Base-by-base conservation (phyloP, 495 filamentous ascomycete genomes). In the Hypoxylon perforatum region DNA sequence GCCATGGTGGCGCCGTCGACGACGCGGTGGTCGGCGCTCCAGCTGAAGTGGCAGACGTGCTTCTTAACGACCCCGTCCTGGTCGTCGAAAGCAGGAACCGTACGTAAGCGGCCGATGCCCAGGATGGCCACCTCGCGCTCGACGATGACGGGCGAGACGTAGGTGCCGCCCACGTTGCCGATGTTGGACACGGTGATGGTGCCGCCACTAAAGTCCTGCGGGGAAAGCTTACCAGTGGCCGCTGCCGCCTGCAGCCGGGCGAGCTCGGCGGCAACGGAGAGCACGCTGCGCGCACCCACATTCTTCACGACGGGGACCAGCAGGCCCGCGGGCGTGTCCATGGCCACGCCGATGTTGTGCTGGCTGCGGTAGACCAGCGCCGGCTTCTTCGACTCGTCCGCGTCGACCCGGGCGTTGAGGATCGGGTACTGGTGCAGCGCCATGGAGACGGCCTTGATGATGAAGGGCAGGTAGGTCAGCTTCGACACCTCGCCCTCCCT, bases 161-260 rank as follows among this genome's bases (percentile, higher is more conserved):
- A 96, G 0, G 91, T 94, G 3, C 96, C 96, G 15, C 96, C 96
- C 39, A 99, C 93, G 64, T 87, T 96, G n/a, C 96, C 96, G 61
- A 99, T 94, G 71, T 99, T 99, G 60, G 92, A 96, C 22, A 99
- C 87, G 0, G 96, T 97, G 71, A 99, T 93, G 0, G 95, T 97
- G 2, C 93, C 93, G 30, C 94, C 94, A 48, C 78, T 85, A 50
- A 98, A 78, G 77, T 99, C 94, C 8, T 86, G 82, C 4, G 89
- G 80, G 0, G 88, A 83, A 5, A 99, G 84, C 73, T 92, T 93
- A 2, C 92, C 92, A 9, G 83, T 77, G 12, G 84, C 81, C 0
- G 92, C 96, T 0, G 91, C 85, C 2, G 76, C 72, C 64, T 92
- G 88, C 18, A 99, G 85, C 12, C 92, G 87, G 3, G 79, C 76